phyloP scores from a whole-genome alignment of 257 asterid species.

The Solanum lignicaule region DNA sequence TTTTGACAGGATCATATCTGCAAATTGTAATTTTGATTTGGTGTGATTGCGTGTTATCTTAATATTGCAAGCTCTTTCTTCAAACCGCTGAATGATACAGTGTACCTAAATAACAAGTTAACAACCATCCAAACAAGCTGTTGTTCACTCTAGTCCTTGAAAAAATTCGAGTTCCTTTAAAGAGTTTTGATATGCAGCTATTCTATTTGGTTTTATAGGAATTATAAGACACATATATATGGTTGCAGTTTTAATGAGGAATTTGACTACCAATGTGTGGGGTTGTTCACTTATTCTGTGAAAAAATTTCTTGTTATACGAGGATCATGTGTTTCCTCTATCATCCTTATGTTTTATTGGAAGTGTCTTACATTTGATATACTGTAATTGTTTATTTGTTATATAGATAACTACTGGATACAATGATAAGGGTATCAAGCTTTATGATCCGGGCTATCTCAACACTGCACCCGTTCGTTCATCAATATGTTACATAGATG shows the following conservation, averaged over 20 bases:
- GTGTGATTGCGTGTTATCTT: too few species aligned
- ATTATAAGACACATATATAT: too few species aligned
- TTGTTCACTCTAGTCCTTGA: too few species aligned
- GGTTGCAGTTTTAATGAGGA: background rate
- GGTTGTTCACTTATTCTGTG: background rate
- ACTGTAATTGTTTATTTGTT: background rate
- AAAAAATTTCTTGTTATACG: background rate
- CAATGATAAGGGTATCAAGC: slow-evolving; percentile 89
- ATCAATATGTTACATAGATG: slow-evolving; percentile 45
- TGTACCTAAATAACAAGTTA: too few species aligned
- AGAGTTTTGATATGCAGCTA: too few species aligned
- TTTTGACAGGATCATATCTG: too few species aligned
- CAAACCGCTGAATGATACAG: too few species aligned
- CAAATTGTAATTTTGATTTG: too few species aligned
- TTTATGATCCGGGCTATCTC: slow-evolving; percentile 94
- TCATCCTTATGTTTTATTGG: background rate
- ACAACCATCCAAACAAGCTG: too few species aligned
- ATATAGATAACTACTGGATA: slow-evolving; percentile 58
- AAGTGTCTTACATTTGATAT: background rate
- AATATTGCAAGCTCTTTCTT: too few species aligned
- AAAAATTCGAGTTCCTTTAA: too few species aligned
- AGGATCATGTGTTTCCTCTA: background rate
- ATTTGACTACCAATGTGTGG: background rate
- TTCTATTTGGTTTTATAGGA: too few species aligned
- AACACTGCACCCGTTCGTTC: slow-evolving; percentile 98